A percentile compares a stretch with the other conserved stretches of the same genome.
These are phyloP conservation scores for Chaetomium globosum DNA, from an alignment of 2,329 filamentous ascomycete genomes.

Conservation along the genomic window DNA sequence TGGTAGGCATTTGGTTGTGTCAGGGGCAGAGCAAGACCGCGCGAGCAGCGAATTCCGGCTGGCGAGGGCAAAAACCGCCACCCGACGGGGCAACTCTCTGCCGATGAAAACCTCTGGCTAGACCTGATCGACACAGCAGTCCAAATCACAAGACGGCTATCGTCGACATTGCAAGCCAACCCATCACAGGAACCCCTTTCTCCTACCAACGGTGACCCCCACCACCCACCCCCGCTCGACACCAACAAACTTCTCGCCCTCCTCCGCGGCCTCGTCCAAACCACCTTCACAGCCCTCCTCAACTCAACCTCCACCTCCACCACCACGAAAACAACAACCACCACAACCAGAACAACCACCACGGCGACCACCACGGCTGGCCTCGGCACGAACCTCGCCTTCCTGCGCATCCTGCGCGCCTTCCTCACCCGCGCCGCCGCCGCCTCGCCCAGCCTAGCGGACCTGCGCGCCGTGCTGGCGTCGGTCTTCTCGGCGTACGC, in stretches of 20 bases:
- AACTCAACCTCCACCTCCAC: constrained; percentile 65
- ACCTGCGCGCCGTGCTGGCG: constrained; percentile 79
- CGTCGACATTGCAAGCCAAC: constrained; percentile 53
- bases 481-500: constrained; percentile 95
- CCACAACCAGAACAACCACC: constrained; percentile 46
- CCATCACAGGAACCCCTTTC: constrained; percentile 22
- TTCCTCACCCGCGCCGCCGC: constrained; percentile 83
- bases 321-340: constrained; percentile 49
- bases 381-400: constrained; percentile 67
- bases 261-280: constrained; percentile 80
- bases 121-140: constrained; percentile 63
- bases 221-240: constrained; percentile 47
- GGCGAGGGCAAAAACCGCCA: constrained; percentile 55
- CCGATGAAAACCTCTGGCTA: constrained; percentile 62
- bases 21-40: constrained; percentile 75
- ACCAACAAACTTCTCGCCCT: constrained; percentile 64
- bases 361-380: constrained; percentile 6
- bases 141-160: constrained; percentile 65
- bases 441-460: constrained; percentile 81
- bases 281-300: constrained; percentile 85
- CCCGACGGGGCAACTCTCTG: constrained; percentile 50
- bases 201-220: constrained; percentile 35
- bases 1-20: constrained; percentile 94
- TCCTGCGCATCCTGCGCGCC: constrained; percentile 83
- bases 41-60: constrained; percentile 49